phyloP scores from a whole-genome alignment of 495 filamentous ascomycete species.

The Penicillium steckii region DNA sequence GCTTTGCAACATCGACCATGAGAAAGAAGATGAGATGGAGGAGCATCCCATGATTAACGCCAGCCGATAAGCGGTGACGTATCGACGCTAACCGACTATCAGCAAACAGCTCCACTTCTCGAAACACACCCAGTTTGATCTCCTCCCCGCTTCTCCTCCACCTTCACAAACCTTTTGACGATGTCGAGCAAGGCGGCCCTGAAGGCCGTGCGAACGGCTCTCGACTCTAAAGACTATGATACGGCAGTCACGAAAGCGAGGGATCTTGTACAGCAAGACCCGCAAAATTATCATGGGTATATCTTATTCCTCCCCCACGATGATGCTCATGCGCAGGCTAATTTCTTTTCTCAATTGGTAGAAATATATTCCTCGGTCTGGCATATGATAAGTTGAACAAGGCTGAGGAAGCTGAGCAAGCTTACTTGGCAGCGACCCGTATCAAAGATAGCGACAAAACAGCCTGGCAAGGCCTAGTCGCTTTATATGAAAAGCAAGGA shows the following conservation, averaged over 20 bases:
- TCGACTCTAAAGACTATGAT: conserved; percentile 78
- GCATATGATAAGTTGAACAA: conserved; percentile 72
- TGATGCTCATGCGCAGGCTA: conserved; percentile 3
- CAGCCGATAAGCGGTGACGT: conserved; percentile 26
- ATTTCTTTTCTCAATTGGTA: conserved; percentile 26
- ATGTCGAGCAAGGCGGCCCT: conserved; percentile 74
- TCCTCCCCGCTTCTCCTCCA: conserved; percentile 18
- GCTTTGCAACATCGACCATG: too few species aligned
- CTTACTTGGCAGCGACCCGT: conserved; percentile 72
- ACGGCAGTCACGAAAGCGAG: conserved; percentile 67
- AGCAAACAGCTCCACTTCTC: conserved; percentile 3
- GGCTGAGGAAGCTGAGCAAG: conserved; percentile 65
- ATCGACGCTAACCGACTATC: conserved; percentile 16
- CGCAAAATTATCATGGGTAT: conserved; percentile 80
- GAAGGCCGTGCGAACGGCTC: conserved; percentile 76
- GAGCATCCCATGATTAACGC: conserved; percentile 7
- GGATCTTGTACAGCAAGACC: conserved; percentile 65
- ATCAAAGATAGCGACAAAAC: conserved; percentile 61
- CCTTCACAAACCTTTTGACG: conserved; percentile 5
- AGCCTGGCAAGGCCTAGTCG: conserved; percentile 89
- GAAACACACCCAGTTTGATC: conserved; percentile 17
- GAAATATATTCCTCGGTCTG: conserved; percentile 79
- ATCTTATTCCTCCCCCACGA: conserved; percentile 13
- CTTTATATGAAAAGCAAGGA: conserved; percentile 76
- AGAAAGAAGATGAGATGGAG: conserved; percentile 1